Evolutionary conservation across 176 grass and related monocot species (phyloP).

Genomic region (Urochloa ruziziensis): DNA sequence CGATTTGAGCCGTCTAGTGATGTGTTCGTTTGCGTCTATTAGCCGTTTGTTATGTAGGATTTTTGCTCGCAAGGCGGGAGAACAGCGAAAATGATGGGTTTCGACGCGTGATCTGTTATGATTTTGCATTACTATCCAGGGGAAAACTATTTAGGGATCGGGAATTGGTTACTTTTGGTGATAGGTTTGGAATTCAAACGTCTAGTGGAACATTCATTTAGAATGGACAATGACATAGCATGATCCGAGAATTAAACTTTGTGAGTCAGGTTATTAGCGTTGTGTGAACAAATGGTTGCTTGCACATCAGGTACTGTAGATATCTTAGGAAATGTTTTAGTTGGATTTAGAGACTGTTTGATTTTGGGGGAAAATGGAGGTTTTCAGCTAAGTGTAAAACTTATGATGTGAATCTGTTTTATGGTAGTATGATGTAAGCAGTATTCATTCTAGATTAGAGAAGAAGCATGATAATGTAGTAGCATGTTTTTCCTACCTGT

Average conservation of each 20-base stretch:
- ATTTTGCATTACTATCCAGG: neutral
- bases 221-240: neutral
- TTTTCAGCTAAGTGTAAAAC: neutral
- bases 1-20: neutral
- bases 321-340: neutral
- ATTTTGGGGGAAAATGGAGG: neutral
- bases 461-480: neutral
- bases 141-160: neutral
- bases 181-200: neutral
- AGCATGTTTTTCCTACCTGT: neutral
- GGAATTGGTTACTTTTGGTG: neutral
- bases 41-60: neutral
- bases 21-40: neutral
- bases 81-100: neutral
- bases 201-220: neutral
- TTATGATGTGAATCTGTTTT: neutral
- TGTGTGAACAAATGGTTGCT: neutral
- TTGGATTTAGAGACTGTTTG: neutral
- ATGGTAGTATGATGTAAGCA: neutral
- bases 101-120: neutral
- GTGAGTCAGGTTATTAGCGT: neutral
- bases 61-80: neutral
- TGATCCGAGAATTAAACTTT: neutral
- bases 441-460: neutral
- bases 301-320: neutral